phyloP scores from a whole-genome alignment of 2,329 filamentous ascomycete species.

The Rhinocladiella similis region DNA sequence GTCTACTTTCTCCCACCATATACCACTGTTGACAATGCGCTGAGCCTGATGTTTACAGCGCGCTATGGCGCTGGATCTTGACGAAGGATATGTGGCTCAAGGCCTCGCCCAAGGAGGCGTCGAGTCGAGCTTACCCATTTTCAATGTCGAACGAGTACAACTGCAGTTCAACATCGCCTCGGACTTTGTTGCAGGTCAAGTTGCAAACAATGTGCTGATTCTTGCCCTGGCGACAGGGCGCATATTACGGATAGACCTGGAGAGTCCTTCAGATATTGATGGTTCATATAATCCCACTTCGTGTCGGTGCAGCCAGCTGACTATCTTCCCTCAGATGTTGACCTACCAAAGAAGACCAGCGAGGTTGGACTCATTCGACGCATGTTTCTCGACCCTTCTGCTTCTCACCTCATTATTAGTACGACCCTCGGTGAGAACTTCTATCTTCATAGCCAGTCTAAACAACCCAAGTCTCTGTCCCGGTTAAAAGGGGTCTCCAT shows the following conservation, averaged over 20 bases:
- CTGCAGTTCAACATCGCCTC: slow-evolving; percentile 92
- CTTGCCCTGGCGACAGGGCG: slow-evolving; percentile 88
- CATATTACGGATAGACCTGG: slow-evolving; percentile 90
- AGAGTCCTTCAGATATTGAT: slow-evolving; percentile 93
- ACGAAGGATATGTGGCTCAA: slow-evolving; percentile 71
- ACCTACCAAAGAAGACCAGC: slow-evolving; percentile 87
- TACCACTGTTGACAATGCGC: slow-evolving; percentile 6
- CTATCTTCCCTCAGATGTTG: slow-evolving; percentile 68
- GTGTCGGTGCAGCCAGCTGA: neutral
- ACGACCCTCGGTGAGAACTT: slow-evolving; percentile 94
- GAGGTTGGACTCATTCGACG: slow-evolving; percentile 90
- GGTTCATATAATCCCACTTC: slow-evolving; percentile 51
- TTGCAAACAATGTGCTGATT: slow-evolving; percentile 95
- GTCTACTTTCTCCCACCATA: neutral
- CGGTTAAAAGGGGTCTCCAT: slow-evolving; percentile 83
- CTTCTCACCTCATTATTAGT: slow-evolving; percentile 88
- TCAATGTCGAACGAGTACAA: slow-evolving; percentile 89
- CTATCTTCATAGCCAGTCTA: slow-evolving; percentile 94
- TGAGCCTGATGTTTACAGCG: slow-evolving; percentile 29
- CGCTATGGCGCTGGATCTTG: slow-evolving; percentile 69
- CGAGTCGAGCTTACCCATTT: slow-evolving; percentile 75
- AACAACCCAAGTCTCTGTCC: slow-evolving; percentile 78
- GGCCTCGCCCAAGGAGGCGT: slow-evolving; percentile 61
- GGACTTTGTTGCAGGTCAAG: slow-evolving; percentile 93
- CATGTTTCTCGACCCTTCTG: slow-evolving; percentile 97